Evolutionary conservation across 805 yeast genomes (phyloP).

Genomic region (Phaffomyces opuntiae): DNA sequence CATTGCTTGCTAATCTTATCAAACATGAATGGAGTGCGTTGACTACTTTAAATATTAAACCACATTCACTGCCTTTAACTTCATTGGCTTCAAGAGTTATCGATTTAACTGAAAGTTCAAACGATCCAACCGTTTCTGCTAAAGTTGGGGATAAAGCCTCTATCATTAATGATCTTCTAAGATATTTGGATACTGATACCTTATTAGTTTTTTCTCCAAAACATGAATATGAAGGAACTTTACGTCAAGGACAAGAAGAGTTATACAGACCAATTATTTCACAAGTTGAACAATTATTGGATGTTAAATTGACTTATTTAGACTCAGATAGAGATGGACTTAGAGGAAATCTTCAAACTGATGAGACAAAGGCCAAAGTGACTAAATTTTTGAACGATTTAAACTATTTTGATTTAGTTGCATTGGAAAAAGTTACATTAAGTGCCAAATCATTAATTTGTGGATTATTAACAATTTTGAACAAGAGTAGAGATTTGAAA

Average conservation of each 20-base stretch:
- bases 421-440: constrained; percentile 84
- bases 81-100: constrained; percentile 82
- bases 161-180: constrained; percentile 54
- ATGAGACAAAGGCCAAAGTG: constrained; percentile 54
- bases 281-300: constrained; percentile 55
- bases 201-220: constrained; percentile 77
- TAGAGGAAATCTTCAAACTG: constrained; percentile 69
- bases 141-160: constrained; percentile 55
- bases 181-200: constrained; percentile 93
- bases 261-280: constrained; percentile 67
- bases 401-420: constrained; percentile 72
- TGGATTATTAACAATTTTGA: constrained; percentile 63
- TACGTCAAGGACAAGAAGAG: constrained; percentile 75
- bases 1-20: constrained; percentile 63
- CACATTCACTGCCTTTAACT: constrained; percentile 79
- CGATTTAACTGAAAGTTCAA: constrained; percentile 48
- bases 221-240: constrained; percentile 74
- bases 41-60: constrained; percentile 59
- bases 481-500: constrained; percentile 25
- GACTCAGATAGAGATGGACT: constrained; percentile 82
- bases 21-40: constrained; percentile 85
- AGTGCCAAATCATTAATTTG: constrained; percentile 81
- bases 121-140: constrained; percentile 39
- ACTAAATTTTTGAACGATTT: constrained; percentile 55
- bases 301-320: constrained; percentile 40